These are phyloP conservation scores for Cyberlindnera maclurae DNA, from an alignment of 805 yeast genomes.

Conservation along the genomic window DNA sequence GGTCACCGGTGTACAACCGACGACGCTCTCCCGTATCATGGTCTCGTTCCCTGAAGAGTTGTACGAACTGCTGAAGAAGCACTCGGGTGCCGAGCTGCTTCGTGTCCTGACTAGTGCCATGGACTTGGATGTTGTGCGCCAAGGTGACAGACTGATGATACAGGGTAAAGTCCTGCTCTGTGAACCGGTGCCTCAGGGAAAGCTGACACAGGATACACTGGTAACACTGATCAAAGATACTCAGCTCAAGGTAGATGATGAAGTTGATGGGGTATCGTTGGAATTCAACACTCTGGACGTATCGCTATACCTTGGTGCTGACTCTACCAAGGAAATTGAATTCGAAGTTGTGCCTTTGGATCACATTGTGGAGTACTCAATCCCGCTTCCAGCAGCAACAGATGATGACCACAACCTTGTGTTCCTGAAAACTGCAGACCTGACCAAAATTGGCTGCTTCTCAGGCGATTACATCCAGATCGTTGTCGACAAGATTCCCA, in stretches of 20 bases:
- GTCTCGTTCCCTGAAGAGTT: constrained; percentile 17
- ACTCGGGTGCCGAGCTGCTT: constrained; percentile 12
- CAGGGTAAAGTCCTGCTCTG: constrained; percentile 47
- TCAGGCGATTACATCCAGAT: constrained; percentile 59
- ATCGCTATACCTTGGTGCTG: constrained; percentile 10
- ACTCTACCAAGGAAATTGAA: neutral
- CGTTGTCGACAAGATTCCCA: constrained; percentile 3
- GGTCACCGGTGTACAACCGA: constrained; percentile 10
- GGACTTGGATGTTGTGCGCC: constrained; percentile 12
- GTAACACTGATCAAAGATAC: constrained; percentile 42
- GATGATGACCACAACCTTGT: constrained; percentile 44
- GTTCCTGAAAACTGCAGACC: constrained; percentile 39
- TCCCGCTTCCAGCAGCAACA: constrained; percentile 2
- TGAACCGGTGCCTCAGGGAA: constrained; percentile 73
- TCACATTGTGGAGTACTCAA: constrained; percentile 4
- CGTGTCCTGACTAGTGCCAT: constrained; percentile 5
- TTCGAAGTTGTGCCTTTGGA: constrained; percentile 5
- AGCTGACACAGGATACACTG: constrained; percentile 37
- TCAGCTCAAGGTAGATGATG: neutral
- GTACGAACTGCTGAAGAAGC: constrained; percentile 13
- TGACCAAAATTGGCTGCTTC: constrained; percentile 53
- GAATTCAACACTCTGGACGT: constrained; percentile 7
- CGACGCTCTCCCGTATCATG: constrained; percentile 14
- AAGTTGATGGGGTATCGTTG: neutral
- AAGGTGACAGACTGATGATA: constrained; percentile 13